These are phyloP conservation scores for Solanum pimpinellifolium DNA, from an alignment of 257 asterid species.

Conservation along the genomic window DNA sequence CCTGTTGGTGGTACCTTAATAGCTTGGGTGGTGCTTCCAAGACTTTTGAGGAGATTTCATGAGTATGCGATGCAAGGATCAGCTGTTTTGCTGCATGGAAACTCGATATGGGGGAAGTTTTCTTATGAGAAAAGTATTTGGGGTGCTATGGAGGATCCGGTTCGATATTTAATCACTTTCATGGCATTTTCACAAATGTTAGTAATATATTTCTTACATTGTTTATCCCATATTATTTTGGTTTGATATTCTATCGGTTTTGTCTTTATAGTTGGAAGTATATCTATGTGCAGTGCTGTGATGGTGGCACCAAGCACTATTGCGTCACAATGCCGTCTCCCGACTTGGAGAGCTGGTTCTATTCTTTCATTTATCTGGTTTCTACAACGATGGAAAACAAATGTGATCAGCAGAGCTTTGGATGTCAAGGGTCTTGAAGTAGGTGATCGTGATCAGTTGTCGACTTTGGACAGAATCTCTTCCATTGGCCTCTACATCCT, in stretches of 20 bases:
- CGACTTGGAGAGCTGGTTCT: constrained; percentile 71
- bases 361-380: constrained; percentile 79
- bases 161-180: constrained; percentile 59
- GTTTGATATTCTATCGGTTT: background rate
- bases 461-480: constrained; percentile 59
- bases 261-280: background rate
- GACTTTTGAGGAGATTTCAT: constrained; percentile 58
- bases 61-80: constrained; percentile 57
- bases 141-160: constrained; percentile 87
- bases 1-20: constrained; percentile 70
- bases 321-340: constrained; percentile 43
- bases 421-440: constrained; percentile 31
- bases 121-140: constrained; percentile 83
- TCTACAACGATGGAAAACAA: constrained; percentile 76
- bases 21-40: constrained; percentile 81
- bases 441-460: constrained; percentile 43
- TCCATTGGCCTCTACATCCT: constrained; percentile 66
- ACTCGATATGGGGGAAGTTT: constrained; percentile 57
- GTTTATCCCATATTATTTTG: background rate
- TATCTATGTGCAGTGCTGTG: constrained; percentile 40
- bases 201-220: constrained; percentile 11
- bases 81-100: constrained; percentile 40
- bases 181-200: constrained; percentile 75
- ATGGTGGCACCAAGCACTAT: constrained; percentile 75
- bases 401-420: constrained; percentile 56